Conservation (phyloP, 1,284 basidiomycete species). For the Cutaneotrichosporon cutaneum region DNA sequence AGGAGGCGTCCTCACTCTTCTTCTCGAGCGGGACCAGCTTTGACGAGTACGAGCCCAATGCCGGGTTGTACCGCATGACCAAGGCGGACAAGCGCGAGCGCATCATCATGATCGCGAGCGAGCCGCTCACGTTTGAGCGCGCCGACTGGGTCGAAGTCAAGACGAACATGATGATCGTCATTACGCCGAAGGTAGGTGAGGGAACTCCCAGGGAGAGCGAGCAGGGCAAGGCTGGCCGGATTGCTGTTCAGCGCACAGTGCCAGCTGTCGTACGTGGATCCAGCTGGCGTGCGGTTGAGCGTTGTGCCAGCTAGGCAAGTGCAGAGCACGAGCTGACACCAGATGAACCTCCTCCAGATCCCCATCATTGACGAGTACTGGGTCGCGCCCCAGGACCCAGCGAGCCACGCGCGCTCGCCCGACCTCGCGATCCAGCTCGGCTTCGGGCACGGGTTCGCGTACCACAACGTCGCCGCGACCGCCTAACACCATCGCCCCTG, state of each 20-base stretch:
- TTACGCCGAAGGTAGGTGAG: constrained; percentile 73
- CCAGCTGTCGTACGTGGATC: too few relatives aligned
- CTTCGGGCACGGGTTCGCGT: constrained; percentile 37
- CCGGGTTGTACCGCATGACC: constrained; percentile 86
- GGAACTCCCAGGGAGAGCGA: not conserved
- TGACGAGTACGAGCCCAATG: constrained; percentile 77
- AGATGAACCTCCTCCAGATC: constrained; percentile 85
- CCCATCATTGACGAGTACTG: constrained; percentile 86
- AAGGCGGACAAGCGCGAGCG: constrained; percentile 86
- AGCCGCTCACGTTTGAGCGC: constrained; percentile 85
- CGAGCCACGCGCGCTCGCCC: constrained; percentile 39
- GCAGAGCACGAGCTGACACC: constrained; percentile 1
- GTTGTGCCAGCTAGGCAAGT: too few relatives aligned
- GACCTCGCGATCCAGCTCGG: constrained; percentile 51
- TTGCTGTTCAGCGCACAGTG: too few relatives aligned
- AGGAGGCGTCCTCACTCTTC: constrained; percentile 93
- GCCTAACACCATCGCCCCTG: not conserved
- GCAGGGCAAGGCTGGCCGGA: too few relatives aligned
- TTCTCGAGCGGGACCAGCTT: constrained; percentile 94
- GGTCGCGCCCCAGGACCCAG: constrained; percentile 60
- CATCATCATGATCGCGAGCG: constrained; percentile 90
- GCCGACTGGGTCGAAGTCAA: constrained; percentile 79
- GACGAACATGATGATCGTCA: constrained; percentile 88
- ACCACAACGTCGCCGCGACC: constrained; percentile 15
- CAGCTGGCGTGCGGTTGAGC: too few relatives aligned